Base-by-base conservation (phyloP, 163 green algal species). In the Trebouxia gelatinosa region DNA sequence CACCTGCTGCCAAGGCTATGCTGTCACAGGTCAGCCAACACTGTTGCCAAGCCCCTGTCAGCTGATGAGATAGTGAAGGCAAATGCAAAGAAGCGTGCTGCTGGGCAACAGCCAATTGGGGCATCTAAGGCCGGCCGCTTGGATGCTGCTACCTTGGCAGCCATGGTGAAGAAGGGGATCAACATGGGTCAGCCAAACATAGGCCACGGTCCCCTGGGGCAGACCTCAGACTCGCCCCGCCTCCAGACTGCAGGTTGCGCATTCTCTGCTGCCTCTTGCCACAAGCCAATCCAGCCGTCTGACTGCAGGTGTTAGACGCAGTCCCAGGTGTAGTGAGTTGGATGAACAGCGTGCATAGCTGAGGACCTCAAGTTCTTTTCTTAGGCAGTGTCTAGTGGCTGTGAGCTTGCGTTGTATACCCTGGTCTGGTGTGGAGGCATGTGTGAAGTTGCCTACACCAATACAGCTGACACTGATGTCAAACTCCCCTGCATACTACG, bases 21-120 rank as follows among this genome's bases (percentile, higher is more conserved):
- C 32, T 35, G 4, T 35, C 50, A 6, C 74, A 79, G 74, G 51
- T 65, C 74, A 6, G 71, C 31, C 68, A 62, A 40, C 35, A 39
- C 26, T 7, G 23, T 57, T 26, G 35, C 43, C 29, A 78, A 68
- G 51, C 54, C 61, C 9, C 37, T 79, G 57, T 51, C 54, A 40
- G 74, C 74, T 28, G 74, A 79, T 31, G 74, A 79, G 54, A 79
- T 79, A 59, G 54, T 79, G 35, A 70, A 65, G 74, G 74, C 54
- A 26, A 72, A 71, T 46, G 68, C 68, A 13, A 59, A 61, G 40
- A 76, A 76, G 68, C 40, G 68, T 40, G 68, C 68, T 19, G 43
- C 43, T 11, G 68, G 68, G 13, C 40, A 5, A 6, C 43, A 62
- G 74, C n/a, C 46, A 23, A 62, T 26, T 3, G 61, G 57, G 35